A percentile compares a stretch with the other conserved stretches of the same genome.
These are phyloP conservation scores for Aureobasidium mangrovei DNA, from an alignment of 2,329 filamentous ascomycete species.

Conservation along the genomic window DNA sequence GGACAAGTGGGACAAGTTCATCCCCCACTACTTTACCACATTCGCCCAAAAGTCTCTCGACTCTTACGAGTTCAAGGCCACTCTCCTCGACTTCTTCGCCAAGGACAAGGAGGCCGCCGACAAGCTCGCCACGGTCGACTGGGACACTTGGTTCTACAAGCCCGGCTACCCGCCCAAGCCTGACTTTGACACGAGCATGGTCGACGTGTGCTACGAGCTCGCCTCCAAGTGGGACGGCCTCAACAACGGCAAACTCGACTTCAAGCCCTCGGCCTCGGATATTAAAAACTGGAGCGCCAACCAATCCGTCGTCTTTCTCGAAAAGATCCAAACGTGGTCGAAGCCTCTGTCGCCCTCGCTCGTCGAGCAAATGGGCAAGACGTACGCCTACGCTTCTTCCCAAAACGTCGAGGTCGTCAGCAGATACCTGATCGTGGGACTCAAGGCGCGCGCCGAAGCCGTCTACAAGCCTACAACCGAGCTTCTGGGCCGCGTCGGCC, in stretches of 20 bases:
- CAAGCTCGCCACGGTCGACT: slow-evolving; percentile 65
- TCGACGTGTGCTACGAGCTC: slow-evolving; percentile 74
- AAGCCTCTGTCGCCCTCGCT: slow-evolving; percentile 55
- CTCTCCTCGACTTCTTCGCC: slow-evolving; percentile 76
- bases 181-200: slow-evolving; percentile 78
- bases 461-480: slow-evolving; percentile 64
- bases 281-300: slow-evolving; percentile 70
- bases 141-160: slow-evolving; percentile 83
- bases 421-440: slow-evolving; percentile 69
- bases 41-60: slow-evolving; percentile 83
- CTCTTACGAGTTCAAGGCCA: slow-evolving; percentile 88
- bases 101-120: slow-evolving; percentile 52
- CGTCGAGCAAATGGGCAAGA: slow-evolving; percentile 61
- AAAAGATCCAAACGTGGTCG: slow-evolving; percentile 61
- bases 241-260: slow-evolving; percentile 26
- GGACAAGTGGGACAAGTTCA: slow-evolving; percentile 88
- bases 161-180: slow-evolving; percentile 86
- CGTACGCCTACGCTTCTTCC: slow-evolving; percentile 65
- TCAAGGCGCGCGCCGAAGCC: slow-evolving; percentile 61
- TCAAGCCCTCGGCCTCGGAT: slow-evolving; percentile 59
- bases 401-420: slow-evolving; percentile 80
- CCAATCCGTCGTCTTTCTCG: slow-evolving; percentile 86
- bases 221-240: slow-evolving; percentile 69
- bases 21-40: slow-evolving; percentile 84
- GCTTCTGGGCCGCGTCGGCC: slow-evolving; percentile 70